Base-by-base conservation (phyloP, 2,329 filamentous ascomycete genomes). In the Gnomoniopsis smithogilvyi region DNA sequence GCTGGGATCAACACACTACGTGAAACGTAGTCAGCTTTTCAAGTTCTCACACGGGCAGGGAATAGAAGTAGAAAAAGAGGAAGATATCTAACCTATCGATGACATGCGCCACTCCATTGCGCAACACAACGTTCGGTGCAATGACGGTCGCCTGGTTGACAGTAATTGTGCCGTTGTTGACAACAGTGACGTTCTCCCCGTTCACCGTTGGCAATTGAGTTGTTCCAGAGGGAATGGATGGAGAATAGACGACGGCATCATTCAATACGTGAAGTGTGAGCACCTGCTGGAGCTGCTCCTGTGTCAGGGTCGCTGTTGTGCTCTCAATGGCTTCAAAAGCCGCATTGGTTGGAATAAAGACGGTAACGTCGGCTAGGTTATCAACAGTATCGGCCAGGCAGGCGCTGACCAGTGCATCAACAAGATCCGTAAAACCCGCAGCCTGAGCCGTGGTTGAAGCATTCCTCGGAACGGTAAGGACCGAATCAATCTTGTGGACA, bases 281-380 rank as follows among this genome's bases (percentile, higher is more conserved):
- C 15, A 51, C 47, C 14, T 30, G 6, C 54, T 57, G 54, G 3
- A 51, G 34, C 54, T 57, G 54, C 12, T 51, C 48, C 6, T 24
- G 43, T n/a, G 17, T 57, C 14, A 57, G 26, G 6, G 14, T n/a
- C n/a, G 54, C 54, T 10, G 45, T 30, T 14, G 48, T 51, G 1
- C 43, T 33, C 46, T 47, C 48, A 10, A 57, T 51, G 2, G 46
- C 24, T 14, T 51, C 34, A 15, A 57, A 57, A 1, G 54, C 54
- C 14, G 22, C 54, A n/a, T 57, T 57, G 6, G 46, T 34, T 14
- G 54, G 54, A 10, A 57, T 45, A 6, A 57, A 57, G 2, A 57
- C 19, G 22, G 54, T 57, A 36, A 51, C 26, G 7, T 57, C 24
- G 1, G 47, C 47, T 12, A 8, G 8, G 26, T 21, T 36, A 24